phyloP scores from a whole-genome alignment of 257 asterid species.

The Solanum chilense region DNA sequence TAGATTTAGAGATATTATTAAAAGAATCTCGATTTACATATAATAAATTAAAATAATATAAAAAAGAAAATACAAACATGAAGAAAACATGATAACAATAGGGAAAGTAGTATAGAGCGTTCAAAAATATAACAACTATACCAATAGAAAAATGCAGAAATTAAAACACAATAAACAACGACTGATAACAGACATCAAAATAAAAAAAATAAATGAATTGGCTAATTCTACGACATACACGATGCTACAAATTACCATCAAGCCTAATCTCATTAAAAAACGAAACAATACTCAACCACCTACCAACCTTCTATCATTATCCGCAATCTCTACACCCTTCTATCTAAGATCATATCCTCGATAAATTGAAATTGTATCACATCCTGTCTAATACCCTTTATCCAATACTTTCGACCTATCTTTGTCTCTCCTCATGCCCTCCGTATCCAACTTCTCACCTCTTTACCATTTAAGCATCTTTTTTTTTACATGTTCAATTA shows the following conservation, averaged over 20 bases:
- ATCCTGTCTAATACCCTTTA: neutral
- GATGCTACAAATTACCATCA: neutral
- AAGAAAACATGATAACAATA: neutral
- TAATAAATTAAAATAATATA: too few relatives aligned
- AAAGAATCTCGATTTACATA: neutral
- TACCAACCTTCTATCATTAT: neutral
- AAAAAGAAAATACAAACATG: neutral
- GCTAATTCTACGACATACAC: neutral
- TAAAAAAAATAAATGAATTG: neutral
- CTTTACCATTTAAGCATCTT: accelerated
- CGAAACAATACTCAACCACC: neutral
- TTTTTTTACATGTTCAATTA: neutral
- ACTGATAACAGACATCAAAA: neutral
- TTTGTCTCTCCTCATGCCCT: neutral
- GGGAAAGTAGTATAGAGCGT: neutral
- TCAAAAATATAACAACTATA: too few relatives aligned
- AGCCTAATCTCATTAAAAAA: neutral
- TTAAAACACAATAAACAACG: neutral
- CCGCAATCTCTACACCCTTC: neutral
- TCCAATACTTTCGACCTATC: neutral
- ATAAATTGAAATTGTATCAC: neutral
- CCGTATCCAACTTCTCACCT: neutral
- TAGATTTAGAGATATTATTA: neutral
- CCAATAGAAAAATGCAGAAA: too few relatives aligned
- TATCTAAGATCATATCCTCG: neutral